Evolutionary conservation across 495 filamentous ascomycete genomes (phyloP).

Genomic region (Penicillium coffeae): DNA sequence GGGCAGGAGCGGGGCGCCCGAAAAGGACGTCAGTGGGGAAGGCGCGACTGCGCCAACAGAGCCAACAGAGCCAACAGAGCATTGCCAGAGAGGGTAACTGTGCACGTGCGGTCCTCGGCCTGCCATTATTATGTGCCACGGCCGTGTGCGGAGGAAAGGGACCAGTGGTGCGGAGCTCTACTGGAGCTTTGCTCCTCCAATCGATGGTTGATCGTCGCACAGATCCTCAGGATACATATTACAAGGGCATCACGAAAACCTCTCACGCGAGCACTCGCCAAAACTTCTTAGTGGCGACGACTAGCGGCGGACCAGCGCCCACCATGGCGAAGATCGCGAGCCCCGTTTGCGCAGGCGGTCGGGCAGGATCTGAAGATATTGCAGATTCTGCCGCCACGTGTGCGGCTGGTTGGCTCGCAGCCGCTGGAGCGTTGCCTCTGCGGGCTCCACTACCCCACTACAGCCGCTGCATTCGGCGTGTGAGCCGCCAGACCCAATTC

Average conservation of each 20-base stretch:
- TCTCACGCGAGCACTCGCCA: constrained; percentile 1
- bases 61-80: constrained; percentile 3
- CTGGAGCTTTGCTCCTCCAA: background rate
- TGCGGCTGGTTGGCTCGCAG: constrained; percentile 15
- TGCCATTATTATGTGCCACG: background rate
- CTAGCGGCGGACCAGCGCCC: background rate
- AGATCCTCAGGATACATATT: background rate
- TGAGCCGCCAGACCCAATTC: background rate
- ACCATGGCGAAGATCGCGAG: constrained; percentile 3
- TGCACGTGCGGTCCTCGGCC: background rate
- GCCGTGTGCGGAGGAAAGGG: no score
- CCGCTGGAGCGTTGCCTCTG: background rate
- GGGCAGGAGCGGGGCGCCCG: constrained; percentile 8
- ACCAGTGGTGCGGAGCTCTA: no score
- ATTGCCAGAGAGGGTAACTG: background rate
- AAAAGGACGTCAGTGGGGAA: constrained; percentile 1
- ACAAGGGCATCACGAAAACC: background rate
- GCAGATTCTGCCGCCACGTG: constrained; percentile 26
- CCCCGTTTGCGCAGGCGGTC: constrained; percentile 4
- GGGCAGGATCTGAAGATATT: background rate
- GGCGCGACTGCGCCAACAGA: no score
- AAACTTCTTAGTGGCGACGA: background rate
- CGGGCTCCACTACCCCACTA: background rate
- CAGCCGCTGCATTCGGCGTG: constrained; percentile 6
- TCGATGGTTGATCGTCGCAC: background rate